These are phyloP conservation scores for Dactylorhiza incarnata DNA, from an alignment of 106 monocot species.

Conservation along the genomic window DNA sequence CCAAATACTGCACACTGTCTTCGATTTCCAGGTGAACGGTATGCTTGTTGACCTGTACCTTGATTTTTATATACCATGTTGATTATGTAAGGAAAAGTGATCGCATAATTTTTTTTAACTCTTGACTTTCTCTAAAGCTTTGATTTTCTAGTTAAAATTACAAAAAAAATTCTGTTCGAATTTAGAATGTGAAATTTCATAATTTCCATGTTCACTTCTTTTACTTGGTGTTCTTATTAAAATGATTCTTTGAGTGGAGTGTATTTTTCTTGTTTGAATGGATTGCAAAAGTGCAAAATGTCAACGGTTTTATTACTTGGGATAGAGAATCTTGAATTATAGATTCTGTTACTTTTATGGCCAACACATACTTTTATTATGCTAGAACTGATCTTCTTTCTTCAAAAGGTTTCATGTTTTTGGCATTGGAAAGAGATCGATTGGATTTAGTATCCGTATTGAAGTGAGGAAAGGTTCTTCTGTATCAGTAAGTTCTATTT, in stretches of 20 bases:
- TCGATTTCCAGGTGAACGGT: constrained; percentile 85
- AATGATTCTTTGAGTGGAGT: no score
- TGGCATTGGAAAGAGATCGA: constrained; percentile 85
- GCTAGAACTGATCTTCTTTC: background rate
- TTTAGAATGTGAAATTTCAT: no score
- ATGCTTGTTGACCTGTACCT: constrained; percentile 15
- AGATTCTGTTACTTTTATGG: background rate
- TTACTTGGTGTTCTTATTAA: background rate
- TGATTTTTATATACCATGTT: background rate
- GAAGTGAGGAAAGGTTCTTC: constrained; percentile 84
- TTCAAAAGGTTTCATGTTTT: constrained; percentile 88
- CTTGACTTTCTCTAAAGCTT: background rate
- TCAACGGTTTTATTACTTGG: background rate
- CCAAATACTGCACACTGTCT: constrained; percentile 85
- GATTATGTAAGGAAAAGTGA: background rate
- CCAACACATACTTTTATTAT: background rate
- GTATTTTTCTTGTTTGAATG: no score
- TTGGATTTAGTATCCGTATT: constrained; percentile 80
- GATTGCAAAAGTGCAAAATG: background rate
- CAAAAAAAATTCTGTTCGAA: no score
- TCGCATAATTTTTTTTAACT: background rate
- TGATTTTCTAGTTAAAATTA: background rate
- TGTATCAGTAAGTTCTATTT: constrained; percentile 41
- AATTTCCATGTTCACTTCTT: no score
- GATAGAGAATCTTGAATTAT: background rate